Evolutionary conservation across 2,329 filamentous ascomycete species (phyloP), one percentile per base, ranked within the genome.

Genomic region (Beauveria sp.): DNA sequence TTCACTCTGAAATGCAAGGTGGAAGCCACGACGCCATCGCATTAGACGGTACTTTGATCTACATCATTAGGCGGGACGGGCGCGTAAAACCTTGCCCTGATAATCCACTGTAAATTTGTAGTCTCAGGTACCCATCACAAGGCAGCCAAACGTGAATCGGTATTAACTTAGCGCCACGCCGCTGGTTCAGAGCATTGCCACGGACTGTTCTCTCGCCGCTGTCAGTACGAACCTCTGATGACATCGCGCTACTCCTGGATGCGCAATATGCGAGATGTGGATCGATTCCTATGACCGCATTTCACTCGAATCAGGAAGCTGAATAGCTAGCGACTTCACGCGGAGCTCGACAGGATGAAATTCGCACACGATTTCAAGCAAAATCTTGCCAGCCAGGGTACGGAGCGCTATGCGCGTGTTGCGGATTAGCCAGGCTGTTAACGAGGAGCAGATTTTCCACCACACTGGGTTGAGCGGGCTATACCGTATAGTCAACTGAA

Each of bases 401-500:
- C 54, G 67, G 12, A 31, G 16, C 34, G 40, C 48, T 34, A 45
- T 43, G 26, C 42, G 40, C n/a, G 8, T 54, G 20, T 38, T 26
- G 26, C 31, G 38, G 24, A 46, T 60, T 12, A 22, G 5, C 14
- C 12, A 20, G 20, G n/a, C 18, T 42, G 51, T 61, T 49, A 52
- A 20, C 6, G 10, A 18, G 3, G 0, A 42, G 20, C 57, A 80
- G 88, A 84, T 66, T 96, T 91, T 71, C 91, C 91, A 8, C 76
- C 83, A 55, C 85, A 88, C 70, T 87, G 84, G 84, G 77, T 92
- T 54, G 81, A 88, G 50, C 87, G 86, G 31, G 91, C 91, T 54
- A 90, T 96, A 64, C 90, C 89, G 3, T 96, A 96, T 72, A 83
- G 88, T 50, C 85, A 91, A 73, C 83, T 96, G 62, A 96, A 96